Evolutionary conservation across 495 filamentous ascomycete species (phyloP), one percentile per base, ranked within the genome.

Genomic region (Bacidia rubella): DNA sequence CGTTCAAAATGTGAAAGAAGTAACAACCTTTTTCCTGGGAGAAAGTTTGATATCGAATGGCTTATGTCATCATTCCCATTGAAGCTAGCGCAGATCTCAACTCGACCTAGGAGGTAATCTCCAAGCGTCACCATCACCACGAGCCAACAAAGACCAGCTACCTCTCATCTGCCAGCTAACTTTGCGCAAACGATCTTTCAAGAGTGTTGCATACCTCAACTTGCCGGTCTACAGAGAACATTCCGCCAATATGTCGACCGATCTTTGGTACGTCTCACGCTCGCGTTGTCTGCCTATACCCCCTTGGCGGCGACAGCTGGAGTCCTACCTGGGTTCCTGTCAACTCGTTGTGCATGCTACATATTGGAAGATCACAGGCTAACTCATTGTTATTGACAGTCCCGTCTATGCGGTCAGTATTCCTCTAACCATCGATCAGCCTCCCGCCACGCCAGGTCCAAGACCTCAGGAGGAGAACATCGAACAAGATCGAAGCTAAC

Each of bases 351-450:
- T 15, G 29, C 7, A 5, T 7, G 5, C 29, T 35, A 35, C 15
- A 35, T 15, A 5, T 35, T 35, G 29, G 29, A 35, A 35, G 15
- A 35, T 20, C 41, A 17, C 17, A 22, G 20, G 53, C 59, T 62
- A 32, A 62, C 43, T 35, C 4, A 1, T 20, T 11, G 0, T 40
- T 15, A 21, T 27, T 17, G 4, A 53, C n/a, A 98, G 92, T 74
- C 92, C 92, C 72, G 90, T 95, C 61, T 98, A 98, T 78, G 90
- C 92, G 75, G 92, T 98, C 74, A 86, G 90, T 96, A 67, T 58
- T 53, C 65, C 54, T 43, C 41, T 1, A 9, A 21, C 25, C 27
- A 17, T 22, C 45, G 52, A 5, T 51, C 10, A 32, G 25, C 23
- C 20, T 32, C 42, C 39, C 49, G 51, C 54, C 56, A 57, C 49